Conservation (phyloP, 139 green algal genomes). For the Haematococcus lacustris region DNA sequence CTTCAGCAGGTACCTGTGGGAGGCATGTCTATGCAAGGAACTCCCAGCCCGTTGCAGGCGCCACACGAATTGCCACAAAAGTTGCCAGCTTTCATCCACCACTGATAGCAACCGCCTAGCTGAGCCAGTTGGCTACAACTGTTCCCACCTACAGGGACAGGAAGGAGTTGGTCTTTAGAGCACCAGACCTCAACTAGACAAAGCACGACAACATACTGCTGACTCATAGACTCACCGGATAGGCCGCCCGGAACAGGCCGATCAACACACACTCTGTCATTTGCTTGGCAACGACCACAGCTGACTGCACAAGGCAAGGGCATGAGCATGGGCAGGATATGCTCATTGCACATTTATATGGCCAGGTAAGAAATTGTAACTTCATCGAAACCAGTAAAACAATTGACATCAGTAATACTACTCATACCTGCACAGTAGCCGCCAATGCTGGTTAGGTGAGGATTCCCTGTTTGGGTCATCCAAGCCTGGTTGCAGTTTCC, state of each 20-base stretch:
- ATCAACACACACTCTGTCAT: neutral
- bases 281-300: slow-evolving; percentile 20
- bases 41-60: neutral
- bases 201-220: neutral
- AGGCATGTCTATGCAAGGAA: slow-evolving; percentile 23
- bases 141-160: neutral
- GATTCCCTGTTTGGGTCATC: neutral
- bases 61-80: slow-evolving; percentile 1
- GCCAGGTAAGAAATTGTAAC: neutral
- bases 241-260: slow-evolving; percentile 1
- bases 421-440: neutral
- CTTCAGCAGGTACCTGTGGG: slow-evolving; percentile 3
- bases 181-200: neutral
- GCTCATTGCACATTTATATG: slow-evolving; percentile 16
- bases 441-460: neutral
- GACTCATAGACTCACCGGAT: neutral
- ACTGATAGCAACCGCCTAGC: neutral
- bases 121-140: neutral
- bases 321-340: slow-evolving; percentile 14
- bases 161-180: neutral
- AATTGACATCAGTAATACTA: neutral
- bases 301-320: slow-evolving; percentile 23
- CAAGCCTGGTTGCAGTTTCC: neutral
- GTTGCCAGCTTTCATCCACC: slow-evolving; percentile 3
- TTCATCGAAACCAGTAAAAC: neutral